Conservation (phyloP, 257 asterid species). For the Lycium ferocissimum region DNA sequence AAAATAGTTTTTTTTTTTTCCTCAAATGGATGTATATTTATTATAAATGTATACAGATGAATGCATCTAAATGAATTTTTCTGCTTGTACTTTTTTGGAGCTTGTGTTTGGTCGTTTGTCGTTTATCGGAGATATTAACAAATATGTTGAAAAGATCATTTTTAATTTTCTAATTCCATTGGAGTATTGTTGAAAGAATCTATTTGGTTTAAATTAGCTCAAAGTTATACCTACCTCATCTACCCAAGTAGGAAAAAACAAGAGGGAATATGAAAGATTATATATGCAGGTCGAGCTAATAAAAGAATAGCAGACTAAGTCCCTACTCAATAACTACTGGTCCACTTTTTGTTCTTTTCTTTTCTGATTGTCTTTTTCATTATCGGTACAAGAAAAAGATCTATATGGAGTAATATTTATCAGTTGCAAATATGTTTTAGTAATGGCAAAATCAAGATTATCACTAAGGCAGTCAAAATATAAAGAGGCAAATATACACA, state of each 20-base stretch:
- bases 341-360: background rate
- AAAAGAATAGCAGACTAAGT: constrained; percentile 2
- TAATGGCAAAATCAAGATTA: background rate
- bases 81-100: background rate
- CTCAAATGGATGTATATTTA: background rate
- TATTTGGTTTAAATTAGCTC: constrained; percentile 30
- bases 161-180: background rate
- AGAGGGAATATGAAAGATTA: background rate
- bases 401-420: background rate
- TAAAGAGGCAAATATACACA: background rate
- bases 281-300: background rate
- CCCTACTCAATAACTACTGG: constrained; percentile 15
- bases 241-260: constrained; percentile 23
- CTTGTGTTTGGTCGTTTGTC: background rate
- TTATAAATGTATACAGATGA: background rate
- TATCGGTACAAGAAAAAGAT: background rate
- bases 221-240: constrained; percentile 28
- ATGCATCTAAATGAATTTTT: background rate
- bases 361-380: constrained; percentile 1
- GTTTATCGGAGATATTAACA: background rate
- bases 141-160: background rate
- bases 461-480: background rate
- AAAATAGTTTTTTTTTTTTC: background rate
- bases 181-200: constrained; percentile 26
- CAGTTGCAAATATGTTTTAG: background rate